Percentiles rank a stretch among this genome's conserved stretches.
phyloP scores from a whole-genome alignment of 2,329 filamentous ascomycete species.

The Hypoxylon sp. region DNA sequence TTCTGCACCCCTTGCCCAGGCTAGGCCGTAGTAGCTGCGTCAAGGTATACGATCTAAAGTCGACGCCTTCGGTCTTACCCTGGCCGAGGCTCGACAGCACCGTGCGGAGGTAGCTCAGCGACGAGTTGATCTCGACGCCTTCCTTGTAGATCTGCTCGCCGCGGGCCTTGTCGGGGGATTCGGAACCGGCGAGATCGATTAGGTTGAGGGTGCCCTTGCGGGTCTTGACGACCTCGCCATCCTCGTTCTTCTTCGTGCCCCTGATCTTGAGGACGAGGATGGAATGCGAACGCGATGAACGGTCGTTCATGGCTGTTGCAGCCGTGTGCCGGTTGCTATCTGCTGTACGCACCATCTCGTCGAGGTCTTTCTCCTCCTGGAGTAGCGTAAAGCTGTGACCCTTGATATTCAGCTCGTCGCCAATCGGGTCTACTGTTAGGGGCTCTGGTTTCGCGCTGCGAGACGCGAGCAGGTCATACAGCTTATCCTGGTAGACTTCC shows the following conservation, averaged over 20 bases:
- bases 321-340: conserved; percentile 91
- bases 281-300: conserved; percentile 93
- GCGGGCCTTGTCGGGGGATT: conserved; percentile 79
- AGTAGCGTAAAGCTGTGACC: conserved; percentile 64
- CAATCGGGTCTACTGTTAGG: conserved; percentile 50
- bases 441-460: conserved; percentile 82
- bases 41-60: conserved; percentile 96
- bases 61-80: conserved; percentile 83
- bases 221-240: conserved; percentile 78
- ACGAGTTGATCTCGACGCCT: conserved; percentile 98
- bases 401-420: conserved; percentile 54
- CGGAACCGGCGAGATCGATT: conserved; percentile 94
- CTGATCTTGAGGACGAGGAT: conserved; percentile 91
- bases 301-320: conserved; percentile 96
- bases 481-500: conserved; percentile 97
- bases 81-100: conserved; percentile 94
- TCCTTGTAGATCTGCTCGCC: conserved; percentile 91
- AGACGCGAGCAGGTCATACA: conserved; percentile 84
- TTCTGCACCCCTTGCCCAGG: conserved; percentile 94
- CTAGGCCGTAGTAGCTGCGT: conserved; percentile 97
- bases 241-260: conserved; percentile 75
- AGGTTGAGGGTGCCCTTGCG: conserved; percentile 96
- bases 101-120: conserved; percentile 90
- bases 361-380: conserved; percentile 84
- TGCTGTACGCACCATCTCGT: conserved; percentile 83